Percentiles rank a stretch among this genome's conserved stretches.
Evolutionary conservation across 345 rosid genomes (phyloP).

Genomic region (Erucastrum elatum): DNA sequence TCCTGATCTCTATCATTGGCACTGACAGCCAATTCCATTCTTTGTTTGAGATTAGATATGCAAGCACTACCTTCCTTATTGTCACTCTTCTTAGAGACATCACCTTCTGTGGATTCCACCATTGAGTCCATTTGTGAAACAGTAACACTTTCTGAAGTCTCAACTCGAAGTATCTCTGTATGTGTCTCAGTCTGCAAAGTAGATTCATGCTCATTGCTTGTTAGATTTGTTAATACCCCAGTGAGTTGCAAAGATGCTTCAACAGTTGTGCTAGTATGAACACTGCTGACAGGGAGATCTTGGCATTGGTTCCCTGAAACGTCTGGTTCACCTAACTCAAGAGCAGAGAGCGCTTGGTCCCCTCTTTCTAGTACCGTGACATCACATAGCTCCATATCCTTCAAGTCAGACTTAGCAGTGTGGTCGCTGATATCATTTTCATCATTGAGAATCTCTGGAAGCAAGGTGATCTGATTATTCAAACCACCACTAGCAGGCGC

Average conservation of each 20-base stretch:
- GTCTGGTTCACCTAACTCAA: conserved; percentile 33
- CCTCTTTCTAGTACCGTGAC: conserved; percentile 41
- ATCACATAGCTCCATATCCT: conserved; percentile 38
- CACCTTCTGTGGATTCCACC: conserved; percentile 33
- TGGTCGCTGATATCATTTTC: conserved; percentile 31
- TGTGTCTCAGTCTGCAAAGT: neutral
- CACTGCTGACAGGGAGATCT: conserved; percentile 34
- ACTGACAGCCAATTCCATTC: conserved; percentile 33
- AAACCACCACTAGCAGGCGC: conserved; percentile 33
- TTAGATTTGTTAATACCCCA: neutral
- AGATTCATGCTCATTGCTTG: conserved; percentile 30
- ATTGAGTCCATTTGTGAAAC: conserved; percentile 28
- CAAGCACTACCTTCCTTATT: conserved; percentile 22
- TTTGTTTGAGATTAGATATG: conserved; percentile 34
- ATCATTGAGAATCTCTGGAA: conserved; percentile 13
- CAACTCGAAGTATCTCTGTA: neutral
- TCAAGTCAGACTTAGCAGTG: conserved; percentile 29
- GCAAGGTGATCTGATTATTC: conserved; percentile 36
- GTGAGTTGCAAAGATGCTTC: neutral
- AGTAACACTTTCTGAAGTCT: conserved; percentile 30
- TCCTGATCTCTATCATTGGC: neutral
- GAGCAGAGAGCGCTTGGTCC: conserved; percentile 28
- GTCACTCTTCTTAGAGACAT: conserved; percentile 29
- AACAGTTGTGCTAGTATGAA: neutral
- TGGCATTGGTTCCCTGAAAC: conserved; percentile 29